Conservation (phyloP, 1,139 yeast species). For the Yamadazyma sp. region DNA sequence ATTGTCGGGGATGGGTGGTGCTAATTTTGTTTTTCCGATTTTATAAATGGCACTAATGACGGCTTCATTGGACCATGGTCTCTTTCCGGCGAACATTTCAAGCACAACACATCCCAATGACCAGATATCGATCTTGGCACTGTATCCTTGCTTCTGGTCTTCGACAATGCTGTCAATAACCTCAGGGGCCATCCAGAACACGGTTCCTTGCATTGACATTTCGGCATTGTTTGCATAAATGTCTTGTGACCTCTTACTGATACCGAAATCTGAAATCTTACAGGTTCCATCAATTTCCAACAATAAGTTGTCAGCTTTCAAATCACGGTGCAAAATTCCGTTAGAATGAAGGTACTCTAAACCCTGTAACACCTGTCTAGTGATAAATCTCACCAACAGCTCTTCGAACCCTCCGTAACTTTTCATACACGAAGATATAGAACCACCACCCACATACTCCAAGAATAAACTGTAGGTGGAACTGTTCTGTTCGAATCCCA, state of each 20-base stretch:
- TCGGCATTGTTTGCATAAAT: constrained; percentile 90
- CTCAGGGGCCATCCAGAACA: constrained; percentile 99
- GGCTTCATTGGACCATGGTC: constrained; percentile 83
- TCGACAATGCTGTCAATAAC: constrained; percentile 79
- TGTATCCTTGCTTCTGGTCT: constrained; percentile 85
- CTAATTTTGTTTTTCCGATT: constrained; percentile 71
- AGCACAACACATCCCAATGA: constrained; percentile 93
- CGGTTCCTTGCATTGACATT: constrained; percentile 98
- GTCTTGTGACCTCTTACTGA: constrained; percentile 83
- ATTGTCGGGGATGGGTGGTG: constrained; percentile 95
- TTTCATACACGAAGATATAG: constrained; percentile 83
- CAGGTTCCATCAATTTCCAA: constrained; percentile 92
- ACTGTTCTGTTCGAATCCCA: constrained; percentile 83
- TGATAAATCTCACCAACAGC: constrained; percentile 65
- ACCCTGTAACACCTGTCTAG: constrained; percentile 80
- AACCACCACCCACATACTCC: constrained; percentile 98
- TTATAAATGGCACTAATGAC: constrained; percentile 76
- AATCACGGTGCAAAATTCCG: constrained; percentile 91
- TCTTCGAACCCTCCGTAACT: constrained; percentile 87
- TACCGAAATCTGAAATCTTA: constrained; percentile 96
- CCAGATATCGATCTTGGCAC: constrained; percentile 95
- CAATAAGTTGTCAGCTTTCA: constrained; percentile 91
- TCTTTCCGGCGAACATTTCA: constrained; percentile 88
- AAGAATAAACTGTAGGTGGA: constrained; percentile 80
- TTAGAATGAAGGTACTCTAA: constrained; percentile 79